Percentiles rank a stretch among this genome's conserved stretches.
These are phyloP conservation scores for Neopestalotiopsis clavispora DNA, from an alignment of 2,329 filamentous ascomycete genomes.

Conservation along the genomic window DNA sequence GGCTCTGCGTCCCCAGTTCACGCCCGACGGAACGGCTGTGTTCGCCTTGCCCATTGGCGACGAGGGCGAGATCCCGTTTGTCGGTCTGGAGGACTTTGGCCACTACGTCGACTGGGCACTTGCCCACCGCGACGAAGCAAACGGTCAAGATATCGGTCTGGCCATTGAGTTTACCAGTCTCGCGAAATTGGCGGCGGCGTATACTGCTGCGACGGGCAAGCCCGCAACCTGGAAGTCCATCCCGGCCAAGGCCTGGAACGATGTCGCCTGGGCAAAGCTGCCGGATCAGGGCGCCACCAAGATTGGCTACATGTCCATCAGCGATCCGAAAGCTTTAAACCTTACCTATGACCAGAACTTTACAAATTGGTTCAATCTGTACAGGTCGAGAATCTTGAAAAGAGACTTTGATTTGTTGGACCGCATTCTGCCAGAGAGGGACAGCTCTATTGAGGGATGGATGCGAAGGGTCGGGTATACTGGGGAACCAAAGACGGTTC, in stretches of 20 bases:
- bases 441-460: background rate
- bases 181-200: background rate
- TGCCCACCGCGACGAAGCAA: background rate
- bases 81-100: background rate
- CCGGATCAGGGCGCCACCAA: background rate
- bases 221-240: background rate
- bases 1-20: background rate
- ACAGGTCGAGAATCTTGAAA: background rate
- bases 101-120: background rate
- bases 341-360: background rate
- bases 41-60: conserved; percentile 4
- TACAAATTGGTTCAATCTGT: background rate
- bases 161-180: background rate
- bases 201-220: background rate
- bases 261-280: conserved; percentile 4
- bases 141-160: background rate
- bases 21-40: background rate
- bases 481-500: background rate
- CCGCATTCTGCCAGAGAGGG: background rate
- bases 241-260: background rate
- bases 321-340: background rate
- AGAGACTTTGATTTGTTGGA: background rate
- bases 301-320: background rate
- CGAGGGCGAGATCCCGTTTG: background rate
- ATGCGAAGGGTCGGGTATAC: background rate